These are phyloP conservation scores for Sarocladium oryzae DNA, from an alignment of 2,329 filamentous ascomycete genomes.

Conservation along the genomic window DNA sequence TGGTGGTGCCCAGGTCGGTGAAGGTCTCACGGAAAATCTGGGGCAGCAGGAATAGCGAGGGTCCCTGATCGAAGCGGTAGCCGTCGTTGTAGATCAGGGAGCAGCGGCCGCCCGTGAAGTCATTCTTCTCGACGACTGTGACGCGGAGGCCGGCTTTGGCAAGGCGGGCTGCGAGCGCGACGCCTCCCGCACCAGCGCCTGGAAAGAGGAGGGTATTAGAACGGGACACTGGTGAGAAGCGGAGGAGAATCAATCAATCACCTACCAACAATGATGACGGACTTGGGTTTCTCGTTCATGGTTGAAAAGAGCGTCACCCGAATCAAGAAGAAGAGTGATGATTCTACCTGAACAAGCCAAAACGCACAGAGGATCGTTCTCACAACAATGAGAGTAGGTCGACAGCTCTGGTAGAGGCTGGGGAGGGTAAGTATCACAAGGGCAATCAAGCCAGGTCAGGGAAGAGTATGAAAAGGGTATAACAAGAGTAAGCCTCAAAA, in stretches of 20 bases:
- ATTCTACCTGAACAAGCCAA: too few relatives aligned
- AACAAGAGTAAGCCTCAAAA: too few relatives aligned
- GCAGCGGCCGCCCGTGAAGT: constrained; percentile 65
- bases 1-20: constrained; percentile 58
- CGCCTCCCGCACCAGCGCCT: constrained; percentile 66
- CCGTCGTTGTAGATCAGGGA: constrained; percentile 55
- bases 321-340: too few relatives aligned
- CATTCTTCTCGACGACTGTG: constrained; percentile 74
- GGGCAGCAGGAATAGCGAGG: constrained; percentile 66
- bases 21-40: constrained; percentile 65
- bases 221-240: background rate
- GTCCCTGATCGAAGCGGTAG: constrained; percentile 71
- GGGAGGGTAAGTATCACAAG: too few relatives aligned
- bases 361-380: too few relatives aligned
- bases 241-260: background rate
- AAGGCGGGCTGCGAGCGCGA: constrained; percentile 64
- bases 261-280: constrained; percentile 23
- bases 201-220: constrained; percentile 15
- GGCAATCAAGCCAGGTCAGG: too few relatives aligned
- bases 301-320: background rate
- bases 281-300: constrained; percentile 18
- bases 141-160: constrained; percentile 64
- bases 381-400: too few relatives aligned
- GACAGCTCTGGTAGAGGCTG: too few relatives aligned
- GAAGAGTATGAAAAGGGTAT: too few relatives aligned